Evolutionary conservation across 176 grass and related monocot genomes (phyloP).

Genomic region (Oryza officinalis): DNA sequence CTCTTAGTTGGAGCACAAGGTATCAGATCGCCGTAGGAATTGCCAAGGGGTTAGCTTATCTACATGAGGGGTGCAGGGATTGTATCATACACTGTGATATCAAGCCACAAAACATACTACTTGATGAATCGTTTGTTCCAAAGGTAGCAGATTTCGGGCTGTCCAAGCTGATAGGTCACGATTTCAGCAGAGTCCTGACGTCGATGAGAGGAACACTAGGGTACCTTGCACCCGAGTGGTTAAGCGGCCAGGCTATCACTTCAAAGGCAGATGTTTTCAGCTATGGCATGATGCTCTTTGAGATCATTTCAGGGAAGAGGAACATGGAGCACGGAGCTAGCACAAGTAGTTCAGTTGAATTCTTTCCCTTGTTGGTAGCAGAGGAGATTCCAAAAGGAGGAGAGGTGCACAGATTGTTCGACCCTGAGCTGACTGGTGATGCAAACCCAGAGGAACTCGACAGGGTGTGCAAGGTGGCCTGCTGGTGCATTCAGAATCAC

Average conservation of each 20-base stretch:
- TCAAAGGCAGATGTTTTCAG: slow-evolving; percentile 33
- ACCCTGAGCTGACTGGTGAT: neutral
- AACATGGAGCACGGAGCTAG: neutral
- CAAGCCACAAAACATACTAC: slow-evolving; percentile 40
- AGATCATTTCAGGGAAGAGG: slow-evolving; percentile 21
- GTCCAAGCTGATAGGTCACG: slow-evolving; percentile 7
- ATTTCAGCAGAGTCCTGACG: slow-evolving; percentile 4
- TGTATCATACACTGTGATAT: slow-evolving; percentile 48
- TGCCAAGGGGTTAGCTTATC: slow-evolving; percentile 33
- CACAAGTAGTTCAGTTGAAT: neutral
- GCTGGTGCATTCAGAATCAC: slow-evolving; percentile 13
- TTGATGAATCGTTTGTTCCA: slow-evolving; percentile 14
- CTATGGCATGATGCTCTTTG: slow-evolving; percentile 25
- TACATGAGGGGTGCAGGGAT: slow-evolving; percentile 39
- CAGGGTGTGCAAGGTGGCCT: slow-evolving; percentile 12
- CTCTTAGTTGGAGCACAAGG: slow-evolving; percentile 19
- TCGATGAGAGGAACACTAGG: slow-evolving; percentile 9
- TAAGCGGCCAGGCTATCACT: slow-evolving; percentile 10
- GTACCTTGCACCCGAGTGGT: slow-evolving; percentile 16
- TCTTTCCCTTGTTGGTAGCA: slow-evolving; percentile 13
- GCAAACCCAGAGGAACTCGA: neutral
- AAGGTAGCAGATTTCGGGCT: slow-evolving; percentile 24
- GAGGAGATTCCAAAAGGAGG: neutral
- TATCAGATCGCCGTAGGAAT: slow-evolving; percentile 35
- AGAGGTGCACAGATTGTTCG: neutral